phyloP scores from a whole-genome alignment of 2,329 filamentous ascomycete species.

The Xylariaceae sp. region DNA sequence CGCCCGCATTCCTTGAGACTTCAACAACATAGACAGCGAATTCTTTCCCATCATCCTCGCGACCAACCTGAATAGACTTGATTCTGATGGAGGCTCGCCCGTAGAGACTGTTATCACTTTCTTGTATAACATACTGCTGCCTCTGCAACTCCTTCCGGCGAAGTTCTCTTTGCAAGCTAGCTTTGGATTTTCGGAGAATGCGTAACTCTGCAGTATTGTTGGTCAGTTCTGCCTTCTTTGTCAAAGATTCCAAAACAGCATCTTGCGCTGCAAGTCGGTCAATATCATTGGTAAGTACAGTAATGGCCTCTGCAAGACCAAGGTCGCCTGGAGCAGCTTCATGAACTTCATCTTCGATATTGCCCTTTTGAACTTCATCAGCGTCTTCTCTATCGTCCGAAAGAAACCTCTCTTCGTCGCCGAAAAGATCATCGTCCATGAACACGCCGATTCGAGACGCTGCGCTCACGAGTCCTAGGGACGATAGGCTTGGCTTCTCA shows the following conservation, averaged over 20 bases:
- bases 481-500: constrained; percentile 82
- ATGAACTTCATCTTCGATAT: constrained; percentile 77
- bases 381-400: constrained; percentile 81
- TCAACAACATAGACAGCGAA: constrained; percentile 93
- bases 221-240: constrained; percentile 89
- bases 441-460: constrained; percentile 90
- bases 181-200: constrained; percentile 89
- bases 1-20: constrained; percentile 82
- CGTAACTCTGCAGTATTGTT: constrained; percentile 93
- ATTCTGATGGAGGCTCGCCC: constrained; percentile 87
- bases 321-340: constrained; percentile 93
- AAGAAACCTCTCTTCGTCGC: constrained; percentile 78
- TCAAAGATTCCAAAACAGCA: constrained; percentile 84
- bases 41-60: constrained; percentile 87
- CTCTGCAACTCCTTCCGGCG: constrained; percentile 90
- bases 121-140: constrained; percentile 95
- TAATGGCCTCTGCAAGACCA: constrained; percentile 88
- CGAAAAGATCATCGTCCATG: constrained; percentile 87
- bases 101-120: constrained; percentile 95
- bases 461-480: constrained; percentile 82
- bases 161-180: constrained; percentile 88
- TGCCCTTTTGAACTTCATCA: constrained; percentile 50
- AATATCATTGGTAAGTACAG: constrained; percentile 82
- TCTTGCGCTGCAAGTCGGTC: constrained; percentile 85
- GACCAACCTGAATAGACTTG: constrained; percentile 87